These are phyloP conservation scores for Vitis vinifera DNA, from an alignment of 164 flowering plant species.

Conservation along the genomic window DNA sequence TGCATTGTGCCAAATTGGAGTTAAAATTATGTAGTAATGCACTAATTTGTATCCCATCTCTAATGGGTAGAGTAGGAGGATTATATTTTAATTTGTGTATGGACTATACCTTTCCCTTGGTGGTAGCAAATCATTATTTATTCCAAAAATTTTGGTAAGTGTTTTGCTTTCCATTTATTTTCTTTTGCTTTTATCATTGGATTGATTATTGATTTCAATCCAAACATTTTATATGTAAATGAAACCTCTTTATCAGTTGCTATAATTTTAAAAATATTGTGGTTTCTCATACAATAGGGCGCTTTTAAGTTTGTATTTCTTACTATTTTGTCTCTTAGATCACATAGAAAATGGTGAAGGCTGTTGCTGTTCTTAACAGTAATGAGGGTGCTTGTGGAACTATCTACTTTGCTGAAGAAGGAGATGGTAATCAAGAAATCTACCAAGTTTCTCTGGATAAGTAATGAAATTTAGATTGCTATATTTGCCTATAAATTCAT, in stretches of 20 bases:
- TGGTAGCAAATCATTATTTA: too few species aligned
- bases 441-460: background rate
- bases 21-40: too few species aligned
- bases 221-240: too few species aligned
- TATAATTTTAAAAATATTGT: background rate
- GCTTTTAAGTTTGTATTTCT: background rate
- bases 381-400: slow-evolving; percentile 81
- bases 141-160: too few species aligned
- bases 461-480: background rate
- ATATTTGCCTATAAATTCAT: background rate
- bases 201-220: too few species aligned
- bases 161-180: too few species aligned
- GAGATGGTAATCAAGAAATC: slow-evolving; percentile 58
- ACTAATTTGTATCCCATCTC: too few species aligned
- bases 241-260: background rate
- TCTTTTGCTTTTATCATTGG: too few species aligned
- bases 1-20: too few species aligned
- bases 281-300: background rate
- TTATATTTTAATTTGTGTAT: too few species aligned
- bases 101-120: too few species aligned
- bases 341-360: slow-evolving; percentile 88
- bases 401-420: slow-evolving; percentile 72
- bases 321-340: slow-evolving; percentile 36
- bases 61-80: too few species aligned
- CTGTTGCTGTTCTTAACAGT: slow-evolving; percentile 75